phyloP scores from a whole-genome alignment of 2,329 filamentous ascomycete species.

The Sodiomyces alkalinus region DNA sequence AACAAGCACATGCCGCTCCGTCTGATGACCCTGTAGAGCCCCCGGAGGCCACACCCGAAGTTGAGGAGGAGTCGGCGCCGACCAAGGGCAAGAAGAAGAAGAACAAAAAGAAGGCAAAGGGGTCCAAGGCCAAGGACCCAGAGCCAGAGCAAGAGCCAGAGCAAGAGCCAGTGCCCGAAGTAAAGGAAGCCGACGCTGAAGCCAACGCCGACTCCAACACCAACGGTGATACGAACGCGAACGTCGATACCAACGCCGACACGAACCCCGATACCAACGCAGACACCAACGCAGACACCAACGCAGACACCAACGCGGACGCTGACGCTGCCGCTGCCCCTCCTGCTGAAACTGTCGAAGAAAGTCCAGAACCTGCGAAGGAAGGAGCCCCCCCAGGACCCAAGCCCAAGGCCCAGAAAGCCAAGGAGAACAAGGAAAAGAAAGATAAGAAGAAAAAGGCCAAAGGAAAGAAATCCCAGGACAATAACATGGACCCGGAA shows the following conservation, averaged over 20 bases:
- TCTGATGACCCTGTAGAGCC: neutral
- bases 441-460: slow-evolving; percentile 6
- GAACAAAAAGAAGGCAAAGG: slow-evolving; percentile 7
- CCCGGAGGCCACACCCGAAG: slow-evolving; percentile 1
- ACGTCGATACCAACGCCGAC: too few species aligned
- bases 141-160: neutral
- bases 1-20: neutral
- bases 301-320: too few species aligned
- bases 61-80: slow-evolving; percentile 6
- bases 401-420: neutral
- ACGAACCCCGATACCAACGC: too few species aligned
- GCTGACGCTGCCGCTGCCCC: too few species aligned
- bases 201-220: too few species aligned
- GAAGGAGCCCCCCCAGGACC: neutral
- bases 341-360: neutral
- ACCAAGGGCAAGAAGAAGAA: slow-evolving; percentile 5
- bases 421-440: slow-evolving; percentile 1
- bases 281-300: too few species aligned
- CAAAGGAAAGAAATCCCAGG: slow-evolving; percentile 4
- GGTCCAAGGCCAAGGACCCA: slow-evolving; percentile 3
- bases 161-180: slow-evolving; percentile 1
- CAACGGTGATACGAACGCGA: too few species aligned
- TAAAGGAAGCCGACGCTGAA: neutral
- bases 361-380: neutral
- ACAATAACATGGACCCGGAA: slow-evolving; percentile 1